These are phyloP conservation scores for Coemansia sp. DNA, from an alignment of 192 early-diverging fungal species.

Conservation along the genomic window DNA sequence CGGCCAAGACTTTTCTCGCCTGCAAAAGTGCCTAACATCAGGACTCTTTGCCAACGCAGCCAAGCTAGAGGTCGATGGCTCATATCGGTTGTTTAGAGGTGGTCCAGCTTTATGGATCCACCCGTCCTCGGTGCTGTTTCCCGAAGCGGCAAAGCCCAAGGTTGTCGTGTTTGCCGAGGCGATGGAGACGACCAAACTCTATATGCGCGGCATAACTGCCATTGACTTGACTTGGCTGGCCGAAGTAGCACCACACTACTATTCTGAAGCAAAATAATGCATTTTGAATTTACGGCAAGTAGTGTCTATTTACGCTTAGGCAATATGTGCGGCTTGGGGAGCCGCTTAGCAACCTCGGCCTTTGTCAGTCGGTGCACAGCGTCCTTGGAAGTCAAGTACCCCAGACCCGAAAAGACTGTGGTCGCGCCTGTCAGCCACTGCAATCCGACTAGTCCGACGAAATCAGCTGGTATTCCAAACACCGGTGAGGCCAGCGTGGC, in stretches of 20 bases:
- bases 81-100: constrained; percentile 81
- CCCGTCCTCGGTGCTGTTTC: constrained; percentile 76
- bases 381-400: constrained; percentile 74
- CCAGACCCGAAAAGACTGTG: constrained; percentile 79
- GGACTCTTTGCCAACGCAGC: constrained; percentile 95
- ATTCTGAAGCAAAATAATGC: constrained; percentile 32
- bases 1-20: constrained; percentile 59
- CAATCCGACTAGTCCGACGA: constrained; percentile 60
- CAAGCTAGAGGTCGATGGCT: constrained; percentile 73
- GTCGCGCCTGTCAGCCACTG: constrained; percentile 66
- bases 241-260: constrained; percentile 79
- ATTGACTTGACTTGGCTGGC: constrained; percentile 79
- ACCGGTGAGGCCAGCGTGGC: constrained; percentile 73
- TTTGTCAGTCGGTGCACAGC: constrained; percentile 69
- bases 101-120: constrained; percentile 83
- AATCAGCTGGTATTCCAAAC: constrained; percentile 64
- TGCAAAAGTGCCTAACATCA: constrained; percentile 86
- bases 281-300: neutral
- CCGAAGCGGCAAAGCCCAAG: constrained; percentile 66
- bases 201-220: constrained; percentile 85
- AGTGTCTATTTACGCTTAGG: constrained; percentile 23
- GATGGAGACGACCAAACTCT: constrained; percentile 82
- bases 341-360: constrained; percentile 49
- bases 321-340: constrained; percentile 41
- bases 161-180: constrained; percentile 89